Evolutionary conservation across 2,329 filamentous ascomycete genomes (phyloP).

Genomic region (Rugonectria rugulosa): DNA sequence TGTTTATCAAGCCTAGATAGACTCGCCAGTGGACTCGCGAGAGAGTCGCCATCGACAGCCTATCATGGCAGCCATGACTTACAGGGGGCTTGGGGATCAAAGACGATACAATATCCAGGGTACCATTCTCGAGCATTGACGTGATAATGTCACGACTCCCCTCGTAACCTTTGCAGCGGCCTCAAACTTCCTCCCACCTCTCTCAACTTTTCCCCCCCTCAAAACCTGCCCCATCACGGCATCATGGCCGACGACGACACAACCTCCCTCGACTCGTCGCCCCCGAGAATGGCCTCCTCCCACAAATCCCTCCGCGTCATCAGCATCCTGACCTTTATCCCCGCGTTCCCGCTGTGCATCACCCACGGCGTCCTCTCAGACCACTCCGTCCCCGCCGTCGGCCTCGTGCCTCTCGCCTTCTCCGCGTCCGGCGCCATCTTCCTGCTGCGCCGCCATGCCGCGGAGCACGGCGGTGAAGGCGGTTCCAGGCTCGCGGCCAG

Average conservation of each 20-base stretch:
- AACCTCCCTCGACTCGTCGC: constrained; percentile 23
- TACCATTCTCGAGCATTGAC: constrained; percentile 12
- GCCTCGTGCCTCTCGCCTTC: constrained; percentile 49
- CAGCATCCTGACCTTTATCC: constrained; percentile 47
- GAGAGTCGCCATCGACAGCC: no score
- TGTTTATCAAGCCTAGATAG: no score
- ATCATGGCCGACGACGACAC: constrained; percentile 28
- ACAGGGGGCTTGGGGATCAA: constrained; percentile 33
- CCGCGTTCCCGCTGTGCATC: constrained; percentile 50
- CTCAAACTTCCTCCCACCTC: constrained; percentile 1
- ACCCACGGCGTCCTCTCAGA: constrained; percentile 47
- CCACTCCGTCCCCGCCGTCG: constrained; percentile 47
- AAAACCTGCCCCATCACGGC: background rate
- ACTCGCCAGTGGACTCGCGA: background rate
- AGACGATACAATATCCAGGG: constrained; percentile 17
- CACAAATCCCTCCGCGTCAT: constrained; percentile 44
- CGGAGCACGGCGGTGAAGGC: background rate
- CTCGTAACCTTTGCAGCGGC: constrained; percentile 12
- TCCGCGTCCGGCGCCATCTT: constrained; percentile 42
- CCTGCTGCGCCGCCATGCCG: constrained; percentile 30
- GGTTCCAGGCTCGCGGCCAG: constrained; percentile 3
- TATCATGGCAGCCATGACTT: constrained; percentile 29
- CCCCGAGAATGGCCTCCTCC: constrained; percentile 20
- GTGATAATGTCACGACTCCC: background rate
- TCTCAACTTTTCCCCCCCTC: background rate